phyloP scores from a whole-genome alignment of 2,329 filamentous ascomycete genomes.

The Cytospora leucostoma region DNA sequence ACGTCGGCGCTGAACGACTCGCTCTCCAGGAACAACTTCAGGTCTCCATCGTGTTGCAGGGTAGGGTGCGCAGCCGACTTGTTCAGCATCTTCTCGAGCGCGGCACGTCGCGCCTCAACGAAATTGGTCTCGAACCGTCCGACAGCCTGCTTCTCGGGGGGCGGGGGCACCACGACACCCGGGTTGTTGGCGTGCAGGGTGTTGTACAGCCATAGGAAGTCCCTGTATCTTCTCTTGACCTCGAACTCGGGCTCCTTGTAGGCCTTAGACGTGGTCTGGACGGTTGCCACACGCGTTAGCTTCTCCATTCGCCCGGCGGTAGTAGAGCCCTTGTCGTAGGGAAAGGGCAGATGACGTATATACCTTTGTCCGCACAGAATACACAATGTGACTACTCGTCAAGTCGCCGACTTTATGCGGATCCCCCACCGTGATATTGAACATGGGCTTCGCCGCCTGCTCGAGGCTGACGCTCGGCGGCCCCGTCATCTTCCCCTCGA shows the following conservation, averaged over 20 bases:
- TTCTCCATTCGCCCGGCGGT: neutral
- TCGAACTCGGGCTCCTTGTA: conserved; percentile 92
- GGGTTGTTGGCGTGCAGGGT: conserved; percentile 93
- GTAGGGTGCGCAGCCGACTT: conserved; percentile 89
- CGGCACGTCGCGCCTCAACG: conserved; percentile 87
- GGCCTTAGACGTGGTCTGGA: conserved; percentile 88
- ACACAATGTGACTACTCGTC: conserved; percentile 96
- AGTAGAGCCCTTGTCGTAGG: neutral
- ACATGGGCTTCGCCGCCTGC: conserved; percentile 88
- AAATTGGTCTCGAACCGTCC: conserved; percentile 96
- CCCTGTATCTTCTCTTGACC: conserved; percentile 89
- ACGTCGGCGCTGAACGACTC: conserved; percentile 95
- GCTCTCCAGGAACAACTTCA: conserved; percentile 96
- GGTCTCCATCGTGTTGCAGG: conserved; percentile 86
- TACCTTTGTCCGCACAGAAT: conserved; percentile 92
- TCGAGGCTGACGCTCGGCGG: conserved; percentile 87
- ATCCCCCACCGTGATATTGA: conserved; percentile 89
- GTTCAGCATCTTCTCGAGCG: conserved; percentile 96
- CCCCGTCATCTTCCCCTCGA: conserved; percentile 52
- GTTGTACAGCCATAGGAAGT: conserved; percentile 97
- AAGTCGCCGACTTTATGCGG: conserved; percentile 97
- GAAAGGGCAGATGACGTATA: conserved; percentile 16
- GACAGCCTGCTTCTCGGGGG: conserved; percentile 96
- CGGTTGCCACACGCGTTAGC: conserved; percentile 29
- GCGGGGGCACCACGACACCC: conserved; percentile 90